phyloP scores from a whole-genome alignment of 2,329 filamentous ascomycete genomes.

The Colletotrichum musae region DNA sequence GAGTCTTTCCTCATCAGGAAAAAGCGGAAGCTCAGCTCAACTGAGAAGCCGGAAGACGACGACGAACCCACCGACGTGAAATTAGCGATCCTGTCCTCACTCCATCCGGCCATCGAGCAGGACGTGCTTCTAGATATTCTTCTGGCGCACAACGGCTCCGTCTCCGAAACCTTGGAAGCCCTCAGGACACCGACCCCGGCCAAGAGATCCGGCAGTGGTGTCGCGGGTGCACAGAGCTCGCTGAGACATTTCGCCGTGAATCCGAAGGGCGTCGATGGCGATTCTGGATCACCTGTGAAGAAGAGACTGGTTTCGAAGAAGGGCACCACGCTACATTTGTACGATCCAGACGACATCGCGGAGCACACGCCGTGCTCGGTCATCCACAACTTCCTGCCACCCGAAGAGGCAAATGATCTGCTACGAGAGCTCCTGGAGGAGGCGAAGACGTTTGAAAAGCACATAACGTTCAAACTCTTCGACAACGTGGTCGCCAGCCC shows the following conservation, averaged over 20 bases:
- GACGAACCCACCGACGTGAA: slow-evolving; percentile 93
- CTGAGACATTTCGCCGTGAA: slow-evolving; percentile 65
- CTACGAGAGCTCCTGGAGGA: slow-evolving; percentile 83
- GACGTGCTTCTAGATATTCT: slow-evolving; percentile 83
- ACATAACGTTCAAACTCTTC: slow-evolving; percentile 85
- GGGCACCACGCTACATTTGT: slow-evolving; percentile 87
- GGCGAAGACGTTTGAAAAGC: slow-evolving; percentile 76
- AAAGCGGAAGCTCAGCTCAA: slow-evolving; percentile 60
- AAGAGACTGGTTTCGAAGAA: slow-evolving; percentile 77
- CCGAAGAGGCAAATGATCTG: slow-evolving; percentile 79
- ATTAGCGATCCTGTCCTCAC: slow-evolving; percentile 84
- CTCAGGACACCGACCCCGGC: slow-evolving; percentile 56
- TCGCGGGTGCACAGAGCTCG: slow-evolving; percentile 74
- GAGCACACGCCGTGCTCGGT: slow-evolving; percentile 91
- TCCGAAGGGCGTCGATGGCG: slow-evolving; percentile 20
- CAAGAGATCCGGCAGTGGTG: slow-evolving; percentile 53
- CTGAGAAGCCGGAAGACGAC: slow-evolving; percentile 53
- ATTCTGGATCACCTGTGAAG: slow-evolving; percentile 48
- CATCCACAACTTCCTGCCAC: slow-evolving; percentile 89
- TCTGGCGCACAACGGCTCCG: slow-evolving; percentile 82
- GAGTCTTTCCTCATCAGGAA: slow-evolving; percentile 68
- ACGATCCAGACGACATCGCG: slow-evolving; percentile 84
- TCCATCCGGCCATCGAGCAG: slow-evolving; percentile 76
- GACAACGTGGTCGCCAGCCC: slow-evolving; percentile 88
- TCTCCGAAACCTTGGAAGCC: slow-evolving; percentile 73